These are phyloP conservation scores for Pseudozyma sp. DNA, from an alignment of 1,284 basidiomycete species.

Conservation along the genomic window DNA sequence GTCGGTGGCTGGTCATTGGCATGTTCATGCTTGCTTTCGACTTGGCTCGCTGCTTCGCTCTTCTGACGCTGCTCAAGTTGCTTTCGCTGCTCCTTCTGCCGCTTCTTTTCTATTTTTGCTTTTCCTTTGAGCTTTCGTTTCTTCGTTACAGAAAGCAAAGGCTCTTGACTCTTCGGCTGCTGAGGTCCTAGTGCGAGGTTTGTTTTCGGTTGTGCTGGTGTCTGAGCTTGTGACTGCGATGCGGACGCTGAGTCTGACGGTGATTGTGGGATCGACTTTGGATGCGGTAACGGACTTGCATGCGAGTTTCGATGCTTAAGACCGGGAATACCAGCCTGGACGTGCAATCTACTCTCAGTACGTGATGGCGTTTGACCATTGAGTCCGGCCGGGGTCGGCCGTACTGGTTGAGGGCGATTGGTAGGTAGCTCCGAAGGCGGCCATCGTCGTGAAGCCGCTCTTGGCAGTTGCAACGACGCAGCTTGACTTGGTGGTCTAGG, in stretches of 20 bases:
- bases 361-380: too few relatives aligned
- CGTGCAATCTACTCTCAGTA: too few relatives aligned
- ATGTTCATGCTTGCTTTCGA: background rate
- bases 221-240: background rate
- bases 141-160: background rate
- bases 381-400: background rate
- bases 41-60: background rate
- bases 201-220: background rate
- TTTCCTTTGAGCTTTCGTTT: background rate
- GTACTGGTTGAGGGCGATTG: background rate
- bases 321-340: too few relatives aligned
- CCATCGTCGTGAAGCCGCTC: too few relatives aligned
- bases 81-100: slow-evolving; percentile 3
- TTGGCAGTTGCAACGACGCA: background rate
- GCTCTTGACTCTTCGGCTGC: too few relatives aligned
- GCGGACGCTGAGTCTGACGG: background rate
- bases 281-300: too few relatives aligned
- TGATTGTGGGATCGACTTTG: background rate
- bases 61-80: background rate
- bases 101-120: slow-evolving; percentile 3
- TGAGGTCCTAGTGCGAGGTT: too few relatives aligned
- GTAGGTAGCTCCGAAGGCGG: too few relatives aligned
- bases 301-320: too few relatives aligned
- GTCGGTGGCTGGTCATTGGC: background rate
- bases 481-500: background rate